A percentile compares a stretch with the other conserved stretches of the same genome.
Evolutionary conservation across 495 filamentous ascomycete species (phyloP).

Genomic region (Hypoxylon trugodes): DNA sequence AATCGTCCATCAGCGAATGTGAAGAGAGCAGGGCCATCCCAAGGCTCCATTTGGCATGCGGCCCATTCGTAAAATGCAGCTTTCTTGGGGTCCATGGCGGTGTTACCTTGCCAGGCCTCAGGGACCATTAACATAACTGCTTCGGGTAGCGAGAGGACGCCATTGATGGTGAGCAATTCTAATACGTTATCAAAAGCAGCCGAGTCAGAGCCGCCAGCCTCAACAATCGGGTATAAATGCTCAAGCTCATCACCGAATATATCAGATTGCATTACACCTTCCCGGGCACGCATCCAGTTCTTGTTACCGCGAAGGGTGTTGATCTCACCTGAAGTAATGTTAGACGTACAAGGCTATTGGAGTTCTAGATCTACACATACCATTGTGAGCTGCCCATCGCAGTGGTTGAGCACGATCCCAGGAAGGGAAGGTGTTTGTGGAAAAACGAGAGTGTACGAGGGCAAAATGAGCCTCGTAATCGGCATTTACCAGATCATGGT

Average conservation of each 20-base stretch:
- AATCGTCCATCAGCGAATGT: conserved; percentile 98
- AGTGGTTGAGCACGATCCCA: conserved; percentile 99
- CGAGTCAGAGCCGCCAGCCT: conserved; percentile 97
- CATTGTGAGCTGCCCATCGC: conserved; percentile 98
- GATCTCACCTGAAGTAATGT: conserved; percentile 74
- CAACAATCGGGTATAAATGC: conserved; percentile 90
- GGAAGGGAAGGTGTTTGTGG: conserved; percentile 98
- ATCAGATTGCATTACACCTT: conserved; percentile 93
- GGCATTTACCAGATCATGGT: conserved; percentile 95
- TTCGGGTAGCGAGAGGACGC: conserved; percentile 94
- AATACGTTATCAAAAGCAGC: conserved; percentile 98
- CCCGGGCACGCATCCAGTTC: conserved; percentile 99
- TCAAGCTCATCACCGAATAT: conserved; percentile 95
- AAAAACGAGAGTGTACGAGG: conserved; percentile 97
- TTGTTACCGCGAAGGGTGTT: conserved; percentile 99
- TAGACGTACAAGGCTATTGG: conserved; percentile 40
- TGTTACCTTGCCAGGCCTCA: conserved; percentile 97
- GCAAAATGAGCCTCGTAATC: conserved; percentile 99
- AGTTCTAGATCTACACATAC: conserved; percentile 56
- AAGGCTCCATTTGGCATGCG: conserved; percentile 99
- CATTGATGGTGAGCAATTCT: conserved; percentile 94
- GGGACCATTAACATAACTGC: conserved; percentile 99
- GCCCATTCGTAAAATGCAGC: conserved; percentile 99
- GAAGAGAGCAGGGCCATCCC: conserved; percentile 98
- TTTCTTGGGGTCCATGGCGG: conserved; percentile 91